Evolutionary conservation across 805 yeast genomes (phyloP).

Genomic region (Debaryomyces maramus): DNA sequence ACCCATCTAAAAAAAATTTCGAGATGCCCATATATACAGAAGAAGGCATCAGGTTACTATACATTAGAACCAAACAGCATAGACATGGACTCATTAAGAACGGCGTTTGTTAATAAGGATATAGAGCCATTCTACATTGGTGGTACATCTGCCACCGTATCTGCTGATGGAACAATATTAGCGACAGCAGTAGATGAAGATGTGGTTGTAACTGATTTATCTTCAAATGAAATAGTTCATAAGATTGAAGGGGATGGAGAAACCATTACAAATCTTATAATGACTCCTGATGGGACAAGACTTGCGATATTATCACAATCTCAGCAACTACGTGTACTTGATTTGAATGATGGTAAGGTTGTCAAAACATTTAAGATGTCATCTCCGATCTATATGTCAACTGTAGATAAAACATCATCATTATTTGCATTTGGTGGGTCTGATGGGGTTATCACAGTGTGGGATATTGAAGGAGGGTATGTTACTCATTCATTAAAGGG

Average conservation of each 20-base stretch:
- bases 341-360: slow-evolving; percentile 39
- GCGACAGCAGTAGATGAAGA: slow-evolving; percentile 84
- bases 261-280: slow-evolving; percentile 65
- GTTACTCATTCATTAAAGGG: slow-evolving; percentile 91
- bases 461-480: slow-evolving; percentile 87
- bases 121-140: slow-evolving; percentile 87
- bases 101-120: slow-evolving; percentile 45
- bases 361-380: slow-evolving; percentile 58
- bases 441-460: slow-evolving; percentile 87
- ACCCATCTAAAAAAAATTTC: slow-evolving; percentile 7
- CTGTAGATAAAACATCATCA: slow-evolving; percentile 78
- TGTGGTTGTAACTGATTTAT: slow-evolving; percentile 65
- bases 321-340: slow-evolving; percentile 72
- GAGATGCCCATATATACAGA: slow-evolving; percentile 8
- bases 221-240: slow-evolving; percentile 56
- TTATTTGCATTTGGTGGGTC: slow-evolving; percentile 92
- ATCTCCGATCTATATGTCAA: slow-evolving; percentile 79
- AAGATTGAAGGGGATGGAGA: slow-evolving; percentile 84
- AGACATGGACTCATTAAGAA: slow-evolving; percentile 28
- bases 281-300: slow-evolving; percentile 73
- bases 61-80: slow-evolving; percentile 2
- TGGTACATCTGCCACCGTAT: slow-evolving; percentile 70
- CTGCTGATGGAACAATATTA: slow-evolving; percentile 58
- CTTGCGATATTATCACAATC: slow-evolving; percentile 80
- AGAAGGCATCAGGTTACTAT: neutral